Evolutionary conservation across 495 filamentous ascomycete genomes (phyloP).

Genomic region (Diplogelasinospora grovesii): DNA sequence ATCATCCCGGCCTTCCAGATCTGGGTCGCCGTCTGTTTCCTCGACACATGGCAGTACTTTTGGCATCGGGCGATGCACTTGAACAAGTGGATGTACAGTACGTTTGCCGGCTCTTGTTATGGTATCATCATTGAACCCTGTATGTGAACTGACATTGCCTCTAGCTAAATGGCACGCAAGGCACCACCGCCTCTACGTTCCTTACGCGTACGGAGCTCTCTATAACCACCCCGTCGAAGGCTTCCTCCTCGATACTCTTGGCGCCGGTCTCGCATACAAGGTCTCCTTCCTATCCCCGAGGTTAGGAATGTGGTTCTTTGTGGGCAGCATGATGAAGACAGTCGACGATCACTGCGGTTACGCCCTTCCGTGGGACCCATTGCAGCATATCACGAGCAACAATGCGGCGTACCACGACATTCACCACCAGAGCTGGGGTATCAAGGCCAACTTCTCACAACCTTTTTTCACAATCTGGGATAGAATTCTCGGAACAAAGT

Average conservation of each 20-base stretch:
- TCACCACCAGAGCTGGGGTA: conserved; percentile 98
- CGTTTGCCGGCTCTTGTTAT: too few species aligned
- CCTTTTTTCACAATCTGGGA: conserved; percentile 90
- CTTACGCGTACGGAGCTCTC: conserved; percentile 92
- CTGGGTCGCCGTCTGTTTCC: conserved; percentile 57
- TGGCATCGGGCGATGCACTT: conserved; percentile 89
- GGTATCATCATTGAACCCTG: conserved; percentile 12
- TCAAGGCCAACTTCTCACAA: conserved; percentile 75
- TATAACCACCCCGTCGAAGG: conserved; percentile 95
- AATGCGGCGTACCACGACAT: conserved; percentile 95
- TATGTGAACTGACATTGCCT: conserved; percentile 13
- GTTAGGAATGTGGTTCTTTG: conserved; percentile 81
- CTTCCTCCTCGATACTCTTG: conserved; percentile 85
- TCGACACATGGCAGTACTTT: conserved; percentile 98
- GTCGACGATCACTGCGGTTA: conserved; percentile 98
- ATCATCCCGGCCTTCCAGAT: conserved; percentile 72
- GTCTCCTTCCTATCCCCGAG: conserved; percentile 67
- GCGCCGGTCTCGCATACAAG: conserved; percentile 75
- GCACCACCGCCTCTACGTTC: conserved; percentile 93
- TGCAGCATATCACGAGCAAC: conserved; percentile 85
- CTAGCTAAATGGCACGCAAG: conserved; percentile 82
- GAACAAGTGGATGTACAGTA: conserved; percentile 95
- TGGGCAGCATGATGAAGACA: conserved; percentile 80
- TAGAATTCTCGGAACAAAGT: conserved; percentile 61
- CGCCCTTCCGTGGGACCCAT: conserved; percentile 86